Percentiles rank a stretch among this genome's conserved stretches.
Conservation (phyloP, 2,329 filamentous ascomycete species). For the Neurospora sp. region DNA sequence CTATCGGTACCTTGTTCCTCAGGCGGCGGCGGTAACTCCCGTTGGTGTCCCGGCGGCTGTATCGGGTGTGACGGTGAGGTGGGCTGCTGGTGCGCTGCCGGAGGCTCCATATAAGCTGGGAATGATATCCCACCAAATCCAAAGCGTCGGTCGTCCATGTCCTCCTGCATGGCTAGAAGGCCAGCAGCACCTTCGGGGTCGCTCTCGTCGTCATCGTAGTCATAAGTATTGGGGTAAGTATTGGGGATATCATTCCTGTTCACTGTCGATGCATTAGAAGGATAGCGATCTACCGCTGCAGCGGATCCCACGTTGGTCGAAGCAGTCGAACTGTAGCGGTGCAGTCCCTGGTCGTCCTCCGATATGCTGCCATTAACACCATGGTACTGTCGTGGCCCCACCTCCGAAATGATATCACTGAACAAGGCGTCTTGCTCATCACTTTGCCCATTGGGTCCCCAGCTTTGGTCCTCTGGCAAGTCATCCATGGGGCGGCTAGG, state of each 20-base stretch:
- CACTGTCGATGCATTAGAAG: slow-evolving; percentile 31
- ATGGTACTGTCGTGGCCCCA: slow-evolving; percentile 23
- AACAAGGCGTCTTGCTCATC: slow-evolving; percentile 44
- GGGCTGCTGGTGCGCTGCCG: slow-evolving; percentile 7
- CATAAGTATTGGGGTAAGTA: slow-evolving; percentile 26
- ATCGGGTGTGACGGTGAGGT: slow-evolving; percentile 7
- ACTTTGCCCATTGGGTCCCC: slow-evolving; percentile 27
- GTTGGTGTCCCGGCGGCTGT: slow-evolving; percentile 22
- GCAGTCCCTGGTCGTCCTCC: slow-evolving; percentile 37
- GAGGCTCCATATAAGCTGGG: slow-evolving; percentile 32
- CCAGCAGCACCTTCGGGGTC: slow-evolving; percentile 83
- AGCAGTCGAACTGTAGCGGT: slow-evolving; percentile 40
- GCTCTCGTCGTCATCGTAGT: slow-evolving; percentile 58
- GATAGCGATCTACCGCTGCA: slow-evolving; percentile 29
- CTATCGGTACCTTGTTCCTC: slow-evolving; percentile 58
- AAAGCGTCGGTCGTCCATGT: slow-evolving; percentile 61
- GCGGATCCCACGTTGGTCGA: slow-evolving; percentile 27
- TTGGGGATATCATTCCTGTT: slow-evolving; percentile 28
- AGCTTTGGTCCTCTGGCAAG: slow-evolving; percentile 32
- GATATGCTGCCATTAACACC: slow-evolving; percentile 37
- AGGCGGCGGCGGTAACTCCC: slow-evolving; percentile 32
- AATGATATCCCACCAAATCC: slow-evolving; percentile 50
- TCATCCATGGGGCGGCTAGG: slow-evolving; percentile 43
- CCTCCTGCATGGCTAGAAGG: slow-evolving; percentile 71
- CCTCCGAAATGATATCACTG: slow-evolving; percentile 47